Conservation (phyloP, 176 grass and related monocot species). For the maize (Zea mays) region Zm-B73-REFERENCE-NAM-5.0 NC_050096.1:302755001-302755500, state of each 20-base stretch:
- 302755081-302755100: constrained; percentile 50
- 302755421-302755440: constrained; percentile 78
- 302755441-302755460: constrained; percentile 96
- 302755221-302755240: constrained; percentile 64
- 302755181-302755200: constrained; percentile 90
- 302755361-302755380: neutral
- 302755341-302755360: neutral
- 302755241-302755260: constrained; percentile 41
- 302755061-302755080: constrained; percentile 66
- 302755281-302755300: neutral
- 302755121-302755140: neutral
- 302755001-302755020: neutral
- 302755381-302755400: constrained; percentile 88
- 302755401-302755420: constrained; percentile 81
- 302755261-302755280: neutral
- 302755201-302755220: constrained; percentile 90
- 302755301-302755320: neutral
- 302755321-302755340: neutral
- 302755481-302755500: neutral
- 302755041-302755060: constrained; percentile 65
- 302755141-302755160: neutral
- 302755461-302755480: constrained; percentile 53
- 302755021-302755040: constrained; percentile 71
- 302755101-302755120: neutral
- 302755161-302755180: constrained; percentile 3